Evolutionary conservation across 139 green algal genomes (phyloP), one percentile per base, ranked within the genome.

Genomic region (Chloropicon primus): DNA sequence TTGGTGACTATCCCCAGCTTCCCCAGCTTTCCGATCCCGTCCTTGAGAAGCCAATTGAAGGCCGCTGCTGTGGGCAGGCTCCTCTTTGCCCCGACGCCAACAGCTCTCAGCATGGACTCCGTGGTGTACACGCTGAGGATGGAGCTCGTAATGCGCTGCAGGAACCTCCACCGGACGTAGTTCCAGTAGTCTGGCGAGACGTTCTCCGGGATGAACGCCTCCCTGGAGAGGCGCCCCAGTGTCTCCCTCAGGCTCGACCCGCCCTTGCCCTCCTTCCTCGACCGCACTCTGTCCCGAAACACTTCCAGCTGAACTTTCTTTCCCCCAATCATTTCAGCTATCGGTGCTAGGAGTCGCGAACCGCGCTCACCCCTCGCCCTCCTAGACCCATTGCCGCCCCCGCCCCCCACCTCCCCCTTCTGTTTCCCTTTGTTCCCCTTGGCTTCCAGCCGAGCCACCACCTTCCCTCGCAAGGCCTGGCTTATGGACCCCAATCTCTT

Each of bases 141-240:
- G 76, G 84, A 89, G 77, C 80, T 90, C 84, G 91, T 92, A 25
- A 94, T 88, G 26, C 93, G 83, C 82, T 97, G 93, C 77, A 73
- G 54, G 26, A 80, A 85, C 17, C 93, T 83, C 90, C 90, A 98
- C 2, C 82, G 77, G 53, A 88, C 77, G 81, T 93, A 97, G 3
- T 87, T 75, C 93, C 93, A 98, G 85, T 98, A 98, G 81, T 97
- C 92, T 26, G 79, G 26, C 21, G 85, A 93, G 0, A 97, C 92
- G 29, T 91, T 84, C 24, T 85, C 72, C 21, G 41, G 41, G 21
- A 91, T 76, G 80, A 93, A 91, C 0, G 83, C 80, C 2, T 62
- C 24, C 1, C 23, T 41, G 27, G 88, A 25, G 21, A 53, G 26
- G n/a, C 79, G 62, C 5, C 28, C 71, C 76, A 85, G 24, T 0